A percentile compares a stretch with the other conserved stretches of the same genome.
Conservation (phyloP, 208 protist species). For the Leishmania mexicana region DNA sequence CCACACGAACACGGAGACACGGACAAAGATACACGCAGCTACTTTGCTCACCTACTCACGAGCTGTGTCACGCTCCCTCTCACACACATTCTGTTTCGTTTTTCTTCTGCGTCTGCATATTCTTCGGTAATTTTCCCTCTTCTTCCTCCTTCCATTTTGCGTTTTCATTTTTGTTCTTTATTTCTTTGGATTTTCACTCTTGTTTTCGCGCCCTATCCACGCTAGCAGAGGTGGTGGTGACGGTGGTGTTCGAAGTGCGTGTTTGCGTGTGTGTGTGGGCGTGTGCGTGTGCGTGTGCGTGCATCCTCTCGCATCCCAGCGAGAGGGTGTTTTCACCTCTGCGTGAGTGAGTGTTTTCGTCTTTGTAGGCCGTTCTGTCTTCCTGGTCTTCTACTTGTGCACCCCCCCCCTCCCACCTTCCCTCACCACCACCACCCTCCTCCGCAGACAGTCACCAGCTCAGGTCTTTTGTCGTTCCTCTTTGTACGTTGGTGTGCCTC, state of each 20-base stretch:
- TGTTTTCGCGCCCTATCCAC: slow-evolving; percentile 6
- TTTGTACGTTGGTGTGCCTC: not conserved
- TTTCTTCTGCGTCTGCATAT: not conserved
- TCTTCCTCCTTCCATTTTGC: not conserved
- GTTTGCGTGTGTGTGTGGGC: not conserved
- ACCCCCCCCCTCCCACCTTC: not conserved
- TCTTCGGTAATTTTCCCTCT: not conserved
- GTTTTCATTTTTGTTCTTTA: slow-evolving; percentile 2
- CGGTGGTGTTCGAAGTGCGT: not conserved
- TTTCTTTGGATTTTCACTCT: slow-evolving; percentile 15
- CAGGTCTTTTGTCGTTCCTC: not conserved
- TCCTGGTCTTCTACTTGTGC: not conserved
- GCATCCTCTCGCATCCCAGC: not conserved
- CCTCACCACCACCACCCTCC: not conserved
- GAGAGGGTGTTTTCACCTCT: not conserved
- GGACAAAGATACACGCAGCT: not conserved
- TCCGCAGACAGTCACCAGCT: not conserved
- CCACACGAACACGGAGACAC: not conserved
- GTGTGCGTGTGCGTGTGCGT: not conserved
- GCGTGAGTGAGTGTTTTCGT: not conserved
- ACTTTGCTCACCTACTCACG: not conserved
- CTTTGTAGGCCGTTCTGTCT: not conserved
- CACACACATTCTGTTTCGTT: not conserved
- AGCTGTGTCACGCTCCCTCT: slow-evolving; percentile 2
- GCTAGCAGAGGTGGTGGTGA: not conserved